Base-by-base conservation (phyloP, 2,329 filamentous ascomycete species). In the Cercospora beticola region DNA sequence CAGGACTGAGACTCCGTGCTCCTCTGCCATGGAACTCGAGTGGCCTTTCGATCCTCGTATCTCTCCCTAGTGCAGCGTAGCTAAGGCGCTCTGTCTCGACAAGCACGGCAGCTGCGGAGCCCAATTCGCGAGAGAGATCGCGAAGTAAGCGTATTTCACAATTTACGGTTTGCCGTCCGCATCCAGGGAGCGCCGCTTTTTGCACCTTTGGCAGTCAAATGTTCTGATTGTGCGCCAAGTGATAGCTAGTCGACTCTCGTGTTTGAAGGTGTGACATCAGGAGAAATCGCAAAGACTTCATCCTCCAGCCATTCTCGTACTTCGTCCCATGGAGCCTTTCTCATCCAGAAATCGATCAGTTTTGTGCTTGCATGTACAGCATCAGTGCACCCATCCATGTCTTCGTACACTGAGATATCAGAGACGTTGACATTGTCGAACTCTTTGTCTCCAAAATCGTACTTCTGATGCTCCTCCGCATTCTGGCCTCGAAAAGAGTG, bases 401-500 rank as follows among this genome's bases (percentile, higher is more conserved):
- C 65, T 30, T 64, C 18, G 36, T 57, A 64, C 10, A 56, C 14
- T 54, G 40, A 23, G 5, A 60, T 36, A n/a, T 67, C 61, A 16
- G 65, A 64, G 28, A 56, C 62, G 26, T 67, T 54, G 18, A 58
- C 60, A 12, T 64, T 57, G n/a, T 64, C 61, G 10, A 64, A 31
- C 12, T 59, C 36, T 33, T 46, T 36, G n/a, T 58, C 36, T 6
- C 61, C 61, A 16, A 64, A 64, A 31, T 67, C 65, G 54, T 59
- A 67, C 33, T 67, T 59, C 54, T 63, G 62, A 23, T 67, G 65
- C 61, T 63, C 33, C 33, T 64, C 61, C 14, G 58, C 59, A 43
- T 67, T 52, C 28, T 67, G 65, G 28, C 65, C 65, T 18, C 54
- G 60, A 31, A 64, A 67, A 16, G 65, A 59, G 30, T 67, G 65